Evolutionary conservation across 176 grass and related monocot genomes (phyloP).

Genomic region (Coix lacrymajobi): DNA sequence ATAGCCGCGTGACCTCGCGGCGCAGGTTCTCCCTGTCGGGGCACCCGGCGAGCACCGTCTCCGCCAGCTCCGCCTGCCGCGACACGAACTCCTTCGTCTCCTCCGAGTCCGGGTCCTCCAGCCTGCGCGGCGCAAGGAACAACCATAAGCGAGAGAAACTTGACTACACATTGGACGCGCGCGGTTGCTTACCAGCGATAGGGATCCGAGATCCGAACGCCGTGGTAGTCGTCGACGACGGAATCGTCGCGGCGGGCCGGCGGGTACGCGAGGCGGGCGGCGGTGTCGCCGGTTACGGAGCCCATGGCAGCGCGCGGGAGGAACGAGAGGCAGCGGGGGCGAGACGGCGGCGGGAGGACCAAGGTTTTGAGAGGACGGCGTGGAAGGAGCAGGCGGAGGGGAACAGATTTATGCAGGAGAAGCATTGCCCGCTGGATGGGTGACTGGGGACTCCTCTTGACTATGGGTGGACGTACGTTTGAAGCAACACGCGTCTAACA

Average conservation of each 20-base stretch:
- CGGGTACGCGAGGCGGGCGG: constrained; percentile 50
- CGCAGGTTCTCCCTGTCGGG: constrained; percentile 57
- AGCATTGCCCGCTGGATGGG: neutral
- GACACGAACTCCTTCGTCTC: constrained; percentile 87
- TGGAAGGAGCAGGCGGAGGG: neutral
- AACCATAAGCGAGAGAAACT: neutral
- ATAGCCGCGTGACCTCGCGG: constrained; percentile 51
- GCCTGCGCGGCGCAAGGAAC: constrained; percentile 28
- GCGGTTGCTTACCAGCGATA: constrained; percentile 62
- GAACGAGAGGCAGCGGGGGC: neutral
- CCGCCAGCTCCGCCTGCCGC: constrained; percentile 58
- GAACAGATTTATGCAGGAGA: neutral
- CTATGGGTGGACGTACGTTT: neutral
- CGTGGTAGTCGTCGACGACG: constrained; percentile 61
- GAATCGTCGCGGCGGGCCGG: constrained; percentile 56
- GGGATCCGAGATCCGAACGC: constrained; percentile 59
- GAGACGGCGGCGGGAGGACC: neutral
- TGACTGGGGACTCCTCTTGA: neutral
- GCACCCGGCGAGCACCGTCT: constrained; percentile 56
- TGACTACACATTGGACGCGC: neutral
- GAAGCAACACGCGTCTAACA: too few relatives aligned
- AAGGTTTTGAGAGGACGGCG: neutral
- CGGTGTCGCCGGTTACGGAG: constrained; percentile 32
- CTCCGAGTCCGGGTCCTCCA: constrained; percentile 91
- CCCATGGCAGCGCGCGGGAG: constrained; percentile 41